Base-by-base conservation (phyloP, 176 grass and related monocot genomes). In the Cymbopogon citratus region DNA sequence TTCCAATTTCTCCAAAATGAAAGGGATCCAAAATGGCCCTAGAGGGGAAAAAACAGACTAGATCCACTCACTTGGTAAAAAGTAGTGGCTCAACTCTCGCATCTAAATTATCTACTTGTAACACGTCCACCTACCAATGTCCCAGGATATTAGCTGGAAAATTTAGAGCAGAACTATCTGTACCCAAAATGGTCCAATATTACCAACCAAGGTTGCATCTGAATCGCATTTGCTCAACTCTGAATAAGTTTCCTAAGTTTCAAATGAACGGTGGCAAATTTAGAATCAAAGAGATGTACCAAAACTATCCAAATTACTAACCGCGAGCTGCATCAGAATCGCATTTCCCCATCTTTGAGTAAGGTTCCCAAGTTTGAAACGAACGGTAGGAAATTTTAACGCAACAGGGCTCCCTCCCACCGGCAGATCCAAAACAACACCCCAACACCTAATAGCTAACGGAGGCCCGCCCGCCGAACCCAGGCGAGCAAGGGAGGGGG, bases 401-500 rank as follows among this genome's bases (percentile, higher is more conserved):
- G 40, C 9, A 63, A 52, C 72, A 5, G 52, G 34, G 10, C 51
- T 16, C 73, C 6, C 75, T 82, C 48, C 19, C 24, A 34, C 23
- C 52, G 3, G 68, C 71, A 84, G 74, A 90, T 84, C 71, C 60
- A 73, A 28, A 78, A 9, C 45, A 62, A 14, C 66, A 6, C 31
- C 21, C 8, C 26, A 25, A 7, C 13, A 66, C n/a, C 24, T 13
- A 57, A 16, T 40, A 27, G 56, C 75, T 6, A 68, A 40, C 27
- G 5, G 39, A 69, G 46, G 54, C 11, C 31, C 23, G 46, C 41
- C 12, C 16, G 71, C 29, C 11, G 43, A 56, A 75, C 43, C 5
- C 61, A 79, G 31, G 31, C 62, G 4, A 29, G 38, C 27, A 63
- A 31, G 27, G 6, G 11, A 19, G 24, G 14, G 13, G 6, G 38